Evolutionary conservation across 768 basidiomycete species (phyloP), one percentile per base, ranked within the genome.

Genomic region (Pulveroboletus frians): DNA sequence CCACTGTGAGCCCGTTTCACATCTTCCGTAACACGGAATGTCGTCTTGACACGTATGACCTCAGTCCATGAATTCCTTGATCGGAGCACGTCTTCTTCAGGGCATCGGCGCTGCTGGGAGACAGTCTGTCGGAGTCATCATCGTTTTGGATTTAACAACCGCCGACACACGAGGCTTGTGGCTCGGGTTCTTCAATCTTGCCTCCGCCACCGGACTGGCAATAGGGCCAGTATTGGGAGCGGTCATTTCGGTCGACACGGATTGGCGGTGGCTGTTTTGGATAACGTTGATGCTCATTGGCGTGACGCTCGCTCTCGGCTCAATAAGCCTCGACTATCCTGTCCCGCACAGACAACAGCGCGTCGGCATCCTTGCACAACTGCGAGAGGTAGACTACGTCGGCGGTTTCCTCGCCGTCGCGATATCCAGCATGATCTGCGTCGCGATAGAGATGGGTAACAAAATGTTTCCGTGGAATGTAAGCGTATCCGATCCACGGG

Each of bases 191-290:
- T 68, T 68, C 53, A 69, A 62, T 34, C 61, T 66, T 30, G 56
- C 69, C 1, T 68, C 75, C 20, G 69, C 74, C 23, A 46, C 71
- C n/a, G 74, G 75, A n/a, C 61, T 71, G 8, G 70, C 76, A 32
- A 59, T 75, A 34, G 76, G 76, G 1, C 76, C 76, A 3, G 66
- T 77, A 11, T 52, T 78, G 5, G 76, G 76, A 7, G 76, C 76
- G 18, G 58, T 72, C 32, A 66, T 77, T 43, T 69, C 75, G 4
- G 70, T 73, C 53, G 65, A 75, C 36, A 54, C 69, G 8, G 40
- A 65, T 7, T 77, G 75, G 76, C 60, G 75, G 53, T 76, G 75
- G 75, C 57, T 72, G 39, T 76, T 76, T 60, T 76, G 72, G 62
- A 74, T 73, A 47, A 69, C 69, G 0, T 41, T 69, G 34, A 57